phyloP scores from a whole-genome alignment of 148 eudicot genomes.

The Rhododendron williamsianum region DNA sequence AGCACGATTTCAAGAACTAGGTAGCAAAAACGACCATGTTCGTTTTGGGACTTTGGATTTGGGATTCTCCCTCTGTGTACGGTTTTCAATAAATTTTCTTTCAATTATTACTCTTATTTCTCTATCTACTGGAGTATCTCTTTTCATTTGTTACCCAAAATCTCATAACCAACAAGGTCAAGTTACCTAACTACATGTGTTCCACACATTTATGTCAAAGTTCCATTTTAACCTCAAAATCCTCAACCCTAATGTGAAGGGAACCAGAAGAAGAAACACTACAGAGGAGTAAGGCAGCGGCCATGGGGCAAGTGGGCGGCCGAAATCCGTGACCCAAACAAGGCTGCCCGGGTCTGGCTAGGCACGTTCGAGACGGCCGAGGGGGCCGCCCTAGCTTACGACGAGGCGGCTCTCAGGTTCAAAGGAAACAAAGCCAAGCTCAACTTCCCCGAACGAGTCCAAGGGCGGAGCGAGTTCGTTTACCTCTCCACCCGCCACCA shows the following conservation, averaged over 20 bases:
- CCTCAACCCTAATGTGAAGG: slow-evolving; percentile 1
- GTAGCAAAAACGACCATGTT: not conserved
- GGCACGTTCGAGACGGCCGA: not conserved
- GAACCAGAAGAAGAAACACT: slow-evolving; percentile 3
- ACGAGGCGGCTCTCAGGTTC: slow-evolving; percentile 4
- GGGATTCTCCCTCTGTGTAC: no score
- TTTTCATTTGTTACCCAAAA: no score
- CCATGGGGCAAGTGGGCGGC: slow-evolving; percentile 9
- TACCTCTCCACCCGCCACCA: not conserved
- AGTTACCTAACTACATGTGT: not conserved
- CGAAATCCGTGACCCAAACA: not conserved
- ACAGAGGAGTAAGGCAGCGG: slow-evolving; percentile 4
- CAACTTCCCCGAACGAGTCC: not conserved
- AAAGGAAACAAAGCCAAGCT: slow-evolving; percentile 7
- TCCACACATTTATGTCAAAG: not conserved
- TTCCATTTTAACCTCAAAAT: not conserved
- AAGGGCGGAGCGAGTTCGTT: not conserved
- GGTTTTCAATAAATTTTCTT: no score
- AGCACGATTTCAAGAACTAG: not conserved
- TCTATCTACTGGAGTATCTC: no score
- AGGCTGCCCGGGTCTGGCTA: slow-evolving; percentile 6
- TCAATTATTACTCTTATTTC: no score
- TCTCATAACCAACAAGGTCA: no score
- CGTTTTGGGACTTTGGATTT: no score
- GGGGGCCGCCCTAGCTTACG: not conserved